These are phyloP conservation scores for Suhomyces kilbournensis DNA, from an alignment of 805 yeast genomes.

Conservation along the genomic window DNA sequence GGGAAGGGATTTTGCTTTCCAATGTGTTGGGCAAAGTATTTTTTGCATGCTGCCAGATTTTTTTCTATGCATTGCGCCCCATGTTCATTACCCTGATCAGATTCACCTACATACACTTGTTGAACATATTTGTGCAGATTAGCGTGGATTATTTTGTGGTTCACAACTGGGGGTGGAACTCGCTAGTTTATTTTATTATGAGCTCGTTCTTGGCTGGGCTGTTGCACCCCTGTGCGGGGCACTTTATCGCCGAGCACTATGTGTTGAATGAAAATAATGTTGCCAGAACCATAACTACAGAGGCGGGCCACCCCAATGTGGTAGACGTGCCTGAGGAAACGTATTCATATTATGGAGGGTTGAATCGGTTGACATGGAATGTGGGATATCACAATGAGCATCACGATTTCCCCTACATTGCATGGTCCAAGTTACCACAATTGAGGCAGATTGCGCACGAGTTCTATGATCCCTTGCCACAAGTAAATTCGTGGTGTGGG, in stretches of 20 bases:
- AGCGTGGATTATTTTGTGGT: conserved; percentile 58
- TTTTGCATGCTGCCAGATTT: conserved; percentile 84
- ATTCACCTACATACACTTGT: conserved; percentile 69
- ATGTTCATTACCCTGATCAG: conserved; percentile 76
- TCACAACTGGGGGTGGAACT: conserved; percentile 57
- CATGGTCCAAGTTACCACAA: conserved; percentile 78
- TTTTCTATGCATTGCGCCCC: conserved; percentile 88
- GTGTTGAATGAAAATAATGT: conserved; percentile 57
- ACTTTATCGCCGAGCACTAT: conserved; percentile 93
- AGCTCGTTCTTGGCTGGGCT: conserved; percentile 89
- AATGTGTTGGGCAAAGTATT: conserved; percentile 84
- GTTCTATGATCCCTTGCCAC: conserved; percentile 78
- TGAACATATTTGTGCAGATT: conserved; percentile 64
- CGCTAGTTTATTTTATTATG: conserved; percentile 64
- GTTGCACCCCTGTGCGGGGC: conserved; percentile 92
- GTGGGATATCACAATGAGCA: conserved; percentile 95
- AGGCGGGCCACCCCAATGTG: neutral
- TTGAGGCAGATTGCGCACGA: conserved; percentile 69
- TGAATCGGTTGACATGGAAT: conserved; percentile 81
- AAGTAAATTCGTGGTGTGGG: conserved; percentile 73
- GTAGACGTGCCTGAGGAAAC: conserved; percentile 65
- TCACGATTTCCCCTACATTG: conserved; percentile 91
- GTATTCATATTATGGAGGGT: conserved; percentile 79
- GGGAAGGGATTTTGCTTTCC: conserved; percentile 72
- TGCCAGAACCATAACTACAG: conserved; percentile 20